Base-by-base conservation (phyloP, 2,329 filamentous ascomycete genomes). In the Pseudogymnoascus sp. region DNA sequence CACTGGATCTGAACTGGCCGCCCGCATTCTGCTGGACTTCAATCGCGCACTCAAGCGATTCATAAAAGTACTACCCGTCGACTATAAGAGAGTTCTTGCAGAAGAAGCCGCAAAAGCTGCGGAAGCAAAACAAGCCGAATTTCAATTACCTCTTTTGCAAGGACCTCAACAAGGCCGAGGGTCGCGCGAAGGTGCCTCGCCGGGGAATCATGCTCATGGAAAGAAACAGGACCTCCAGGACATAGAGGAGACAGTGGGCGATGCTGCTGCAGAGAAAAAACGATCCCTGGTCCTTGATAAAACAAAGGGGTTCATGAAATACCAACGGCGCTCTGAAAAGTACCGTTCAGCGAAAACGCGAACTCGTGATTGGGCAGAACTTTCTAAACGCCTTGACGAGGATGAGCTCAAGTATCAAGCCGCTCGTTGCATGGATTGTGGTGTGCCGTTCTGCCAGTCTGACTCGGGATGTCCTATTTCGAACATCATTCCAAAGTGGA, bases 401-500 rank as follows among this genome's bases (percentile, higher is more conserved):
- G 93, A 97, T 70, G 92, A 96, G 78, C 86, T 97, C 68, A 97
- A 97, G 80, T 97, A 96, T 74, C 93, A 97, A 77, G 89, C 92
- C 56, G 93, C 93, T 65, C 90, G 93, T 68, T 97, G 93, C 81
- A 97, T 97, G 93, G 93, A 97, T 79, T 97, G 93, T 66, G 93
- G 93, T 85, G 93, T 97, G 65, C 93, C 93, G 1, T 97, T 97
- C 83, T 97, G 93, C 72, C 93, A 97, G 76, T 96, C 92, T 19
- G 93, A 97, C 70, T 92, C 90, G 67, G 93, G 93, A 59, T 97
- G 93, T 74, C 93, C 93, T 1, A 97, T 97, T 75, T 92, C 88
- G 69, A 97, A 97, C 79, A 96, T 97, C 73, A 97, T 97, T 71
- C 93, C 93, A 64, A 97, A 97, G 70, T 96, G 91, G 91, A 96